Percentiles rank a stretch among this genome's conserved stretches.
phyloP scores from a whole-genome alignment of 129 eudicot genomes.

The Helichrysum umbraculigerum region DNA sequence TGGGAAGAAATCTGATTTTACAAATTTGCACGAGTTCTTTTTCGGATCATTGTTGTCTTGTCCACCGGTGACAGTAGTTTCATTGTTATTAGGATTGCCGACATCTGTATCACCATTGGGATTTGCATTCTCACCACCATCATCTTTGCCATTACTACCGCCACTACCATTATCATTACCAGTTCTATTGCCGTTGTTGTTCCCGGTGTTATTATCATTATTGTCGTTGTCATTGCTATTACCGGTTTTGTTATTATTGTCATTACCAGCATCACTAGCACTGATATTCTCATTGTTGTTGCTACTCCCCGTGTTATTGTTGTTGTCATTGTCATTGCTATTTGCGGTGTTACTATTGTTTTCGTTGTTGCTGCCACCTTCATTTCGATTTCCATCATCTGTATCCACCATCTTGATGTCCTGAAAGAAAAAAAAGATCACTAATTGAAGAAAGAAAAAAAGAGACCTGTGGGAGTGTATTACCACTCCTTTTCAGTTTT shows the following conservation, averaged over 20 bases:
- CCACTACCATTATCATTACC: not conserved
- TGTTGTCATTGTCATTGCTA: no score
- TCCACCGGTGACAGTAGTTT: not conserved
- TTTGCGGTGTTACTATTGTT: not conserved
- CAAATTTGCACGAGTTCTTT: slow-evolving; percentile 40
- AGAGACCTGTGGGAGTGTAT: no score
- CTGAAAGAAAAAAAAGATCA: slow-evolving; percentile 13
- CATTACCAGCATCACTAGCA: not conserved
- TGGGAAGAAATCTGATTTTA: slow-evolving; percentile 59
- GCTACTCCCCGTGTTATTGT: not conserved
- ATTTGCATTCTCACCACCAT: not conserved
- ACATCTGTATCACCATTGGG: not conserved
- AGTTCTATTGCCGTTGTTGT: no score
- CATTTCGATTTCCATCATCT: not conserved
- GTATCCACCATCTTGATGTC: slow-evolving; percentile 25
- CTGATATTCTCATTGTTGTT: not conserved
- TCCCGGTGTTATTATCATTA: not conserved
- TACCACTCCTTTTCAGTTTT: no score
- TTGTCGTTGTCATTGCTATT: not conserved
- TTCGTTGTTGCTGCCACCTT: not conserved
- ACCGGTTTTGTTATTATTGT: not conserved
- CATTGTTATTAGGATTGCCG: not conserved
- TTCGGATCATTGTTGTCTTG: slow-evolving; percentile 15
- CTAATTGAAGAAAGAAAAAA: no score
- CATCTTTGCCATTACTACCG: not conserved